These are phyloP conservation scores for Monosporascus sp. DNA, from an alignment of 2,329 filamentous ascomycete species.

Conservation along the genomic window DNA sequence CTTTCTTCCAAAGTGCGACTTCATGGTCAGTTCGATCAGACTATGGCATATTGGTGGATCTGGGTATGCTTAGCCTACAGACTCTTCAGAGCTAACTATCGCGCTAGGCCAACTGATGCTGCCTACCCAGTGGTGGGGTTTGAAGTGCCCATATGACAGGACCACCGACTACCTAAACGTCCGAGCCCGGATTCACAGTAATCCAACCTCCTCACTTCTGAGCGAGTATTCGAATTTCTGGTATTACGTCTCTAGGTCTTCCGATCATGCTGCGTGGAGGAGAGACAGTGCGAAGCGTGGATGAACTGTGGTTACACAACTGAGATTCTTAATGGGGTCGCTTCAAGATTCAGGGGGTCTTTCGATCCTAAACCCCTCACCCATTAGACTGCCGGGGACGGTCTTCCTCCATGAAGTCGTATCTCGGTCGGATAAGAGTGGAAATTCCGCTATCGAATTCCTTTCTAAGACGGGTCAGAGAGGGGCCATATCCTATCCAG, in stretches of 20 bases:
- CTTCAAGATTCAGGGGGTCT: conserved; percentile 22
- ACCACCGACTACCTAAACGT: no score
- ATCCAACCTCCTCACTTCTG: no score
- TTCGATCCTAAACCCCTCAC: conserved; percentile 54
- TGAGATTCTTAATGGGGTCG: conserved; percentile 4
- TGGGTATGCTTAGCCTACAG: no score
- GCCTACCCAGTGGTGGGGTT: no score
- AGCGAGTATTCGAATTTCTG: background rate
- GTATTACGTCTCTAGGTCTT: background rate
- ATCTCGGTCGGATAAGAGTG: conserved; percentile 27
- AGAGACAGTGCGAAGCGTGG: background rate
- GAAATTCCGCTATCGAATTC: conserved; percentile 58
- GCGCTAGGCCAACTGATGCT: no score
- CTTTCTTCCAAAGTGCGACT: no score
- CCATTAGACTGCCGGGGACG: conserved; percentile 43
- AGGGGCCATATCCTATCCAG: conserved; percentile 51
- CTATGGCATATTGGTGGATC: no score
- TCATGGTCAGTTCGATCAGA: no score
- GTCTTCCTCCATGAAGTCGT: conserved; percentile 50
- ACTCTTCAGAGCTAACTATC: no score
- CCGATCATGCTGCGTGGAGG: background rate
- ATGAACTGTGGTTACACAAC: background rate
- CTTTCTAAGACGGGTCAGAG: conserved; percentile 41
- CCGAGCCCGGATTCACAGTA: no score
- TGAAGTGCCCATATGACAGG: no score